Percentiles rank a stretch among this genome's conserved stretches.
Evolutionary conservation across 257 asterid genomes (phyloP).

Genomic region (Plantago elongata): DNA sequence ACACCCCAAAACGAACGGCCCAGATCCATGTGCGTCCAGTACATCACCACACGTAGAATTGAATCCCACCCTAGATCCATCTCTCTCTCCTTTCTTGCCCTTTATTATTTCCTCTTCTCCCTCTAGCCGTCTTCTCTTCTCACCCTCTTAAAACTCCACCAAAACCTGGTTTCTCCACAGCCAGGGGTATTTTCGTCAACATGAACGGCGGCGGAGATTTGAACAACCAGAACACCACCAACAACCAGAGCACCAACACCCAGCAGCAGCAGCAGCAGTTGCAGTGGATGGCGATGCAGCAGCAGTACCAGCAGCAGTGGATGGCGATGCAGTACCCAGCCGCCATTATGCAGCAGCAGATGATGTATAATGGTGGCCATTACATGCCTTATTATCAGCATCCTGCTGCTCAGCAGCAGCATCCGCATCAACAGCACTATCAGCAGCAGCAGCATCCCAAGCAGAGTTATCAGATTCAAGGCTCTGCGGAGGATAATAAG

Average conservation of each 20-base stretch:
- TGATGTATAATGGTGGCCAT: constrained; percentile 39
- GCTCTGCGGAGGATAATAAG: constrained; percentile 59
- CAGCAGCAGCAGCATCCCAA: constrained; percentile 30
- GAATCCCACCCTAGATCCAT: constrained; percentile 46
- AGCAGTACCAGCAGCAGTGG: constrained; percentile 68
- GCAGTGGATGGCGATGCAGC: constrained; percentile 81
- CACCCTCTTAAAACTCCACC: constrained; percentile 13
- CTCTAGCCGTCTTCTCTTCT: constrained; percentile 16
- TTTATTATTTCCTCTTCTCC: constrained; percentile 9
- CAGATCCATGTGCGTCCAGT: neutral
- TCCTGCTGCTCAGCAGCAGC: constrained; percentile 32
- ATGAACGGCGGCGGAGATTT: constrained; percentile 81
- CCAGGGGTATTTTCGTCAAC: constrained; percentile 13
- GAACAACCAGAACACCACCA: constrained; percentile 51
- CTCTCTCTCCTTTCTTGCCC: neutral
- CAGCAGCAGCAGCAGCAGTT: constrained; percentile 45
- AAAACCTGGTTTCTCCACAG: constrained; percentile 25
- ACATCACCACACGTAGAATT: constrained; percentile 19
- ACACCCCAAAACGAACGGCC: too few relatives aligned
- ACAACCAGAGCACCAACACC: constrained; percentile 27
- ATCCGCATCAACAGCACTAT: constrained; percentile 37
- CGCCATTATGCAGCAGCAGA: constrained; percentile 61
- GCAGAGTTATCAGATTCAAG: constrained; percentile 42
- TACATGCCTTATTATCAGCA: constrained; percentile 24
- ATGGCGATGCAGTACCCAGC: constrained; percentile 74